Evolutionary conservation across 2,329 filamentous ascomycete species (phyloP).

Genomic region (Monilinia laxa): DNA sequence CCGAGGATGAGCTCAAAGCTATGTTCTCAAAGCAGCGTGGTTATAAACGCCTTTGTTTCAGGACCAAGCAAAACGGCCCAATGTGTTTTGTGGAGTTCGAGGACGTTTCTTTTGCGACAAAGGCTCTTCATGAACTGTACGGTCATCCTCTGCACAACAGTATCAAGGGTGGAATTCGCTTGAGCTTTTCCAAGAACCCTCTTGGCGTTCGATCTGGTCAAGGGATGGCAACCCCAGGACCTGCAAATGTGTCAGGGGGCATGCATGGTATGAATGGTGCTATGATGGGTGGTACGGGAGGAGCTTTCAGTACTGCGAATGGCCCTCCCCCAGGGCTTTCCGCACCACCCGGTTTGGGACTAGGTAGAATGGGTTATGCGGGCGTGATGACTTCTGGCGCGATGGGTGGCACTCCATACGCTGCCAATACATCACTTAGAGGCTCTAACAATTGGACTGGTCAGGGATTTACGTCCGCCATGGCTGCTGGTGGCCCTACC

Average conservation of each 20-base stretch:
- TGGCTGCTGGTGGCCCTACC: constrained; percentile 38
- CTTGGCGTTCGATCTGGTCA: constrained; percentile 85
- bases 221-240: constrained; percentile 41
- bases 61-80: constrained; percentile 90
- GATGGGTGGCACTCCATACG: constrained; percentile 35
- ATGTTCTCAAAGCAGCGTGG: constrained; percentile 91
- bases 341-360: constrained; percentile 68
- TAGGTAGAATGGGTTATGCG: constrained; percentile 36
- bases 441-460: constrained; percentile 38
- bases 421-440: constrained; percentile 30
- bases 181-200: constrained; percentile 97
- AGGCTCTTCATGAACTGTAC: constrained; percentile 85
- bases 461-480: constrained; percentile 34
- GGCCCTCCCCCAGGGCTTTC: constrained; percentile 78
- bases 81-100: constrained; percentile 99
- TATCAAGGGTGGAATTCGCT: constrained; percentile 87
- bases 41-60: constrained; percentile 92
- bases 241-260: constrained; percentile 45
- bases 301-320: constrained; percentile 46
- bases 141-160: constrained; percentile 86
- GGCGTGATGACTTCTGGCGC: constrained; percentile 30
- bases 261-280: constrained; percentile 60
- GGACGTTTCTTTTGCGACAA: constrained; percentile 87
- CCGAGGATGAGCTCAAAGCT: constrained; percentile 91
- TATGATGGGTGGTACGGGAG: constrained; percentile 45